Base-by-base conservation (phyloP, 2,329 filamentous ascomycete genomes). In the Arthrobotrys megalospora region DNA sequence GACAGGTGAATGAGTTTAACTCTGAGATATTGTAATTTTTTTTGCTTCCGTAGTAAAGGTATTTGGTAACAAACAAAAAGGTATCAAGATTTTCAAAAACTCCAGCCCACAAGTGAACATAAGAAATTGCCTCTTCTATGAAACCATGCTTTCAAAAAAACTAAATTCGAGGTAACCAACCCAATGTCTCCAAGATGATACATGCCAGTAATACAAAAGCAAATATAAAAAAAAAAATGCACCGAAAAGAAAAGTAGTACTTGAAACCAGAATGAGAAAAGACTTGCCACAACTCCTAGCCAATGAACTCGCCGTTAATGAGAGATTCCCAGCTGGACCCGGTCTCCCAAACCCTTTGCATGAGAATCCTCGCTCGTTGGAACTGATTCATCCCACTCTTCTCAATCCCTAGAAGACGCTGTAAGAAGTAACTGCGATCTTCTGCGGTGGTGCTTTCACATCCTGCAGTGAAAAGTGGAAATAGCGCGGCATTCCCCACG, bases 381-480 rank as follows among this genome's bases (percentile, higher is more conserved):
- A 90, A 87, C 86, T 95, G 92, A 78, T 89, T 91, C 89, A 95
- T 90, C 3, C 92, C 93, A 80, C 91, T 90, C 4, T 88, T 89
- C 84, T 95, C 92, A 0, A 93, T 88, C 16, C 87, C 87, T 82
- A 87, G 86, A 82, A 96, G 86, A 58, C 92, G 86, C 80, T 89
- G 88, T 81, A 92, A 85, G 43, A 95, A 89, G 81, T 89, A 87
- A 24, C 85, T 85, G 62, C 90, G 86, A 80, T 91, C 88, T 1
- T 84, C 84, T 38, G 85, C 82, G 60, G 90, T 88, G 69, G 85
- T 85, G 0, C 90, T 89, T 83, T 96, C 92, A 80, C 92, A 94
- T 0, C 93, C 93, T 0, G 93, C 93, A 0, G 92, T 92, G 83
- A 96, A 96, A 85, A 96, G 90, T 0, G 93, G 93, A 80, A 96